Conservation (phyloP, 2,329 filamentous ascomycete genomes). For the Curvularia eragrostidis region DNA sequence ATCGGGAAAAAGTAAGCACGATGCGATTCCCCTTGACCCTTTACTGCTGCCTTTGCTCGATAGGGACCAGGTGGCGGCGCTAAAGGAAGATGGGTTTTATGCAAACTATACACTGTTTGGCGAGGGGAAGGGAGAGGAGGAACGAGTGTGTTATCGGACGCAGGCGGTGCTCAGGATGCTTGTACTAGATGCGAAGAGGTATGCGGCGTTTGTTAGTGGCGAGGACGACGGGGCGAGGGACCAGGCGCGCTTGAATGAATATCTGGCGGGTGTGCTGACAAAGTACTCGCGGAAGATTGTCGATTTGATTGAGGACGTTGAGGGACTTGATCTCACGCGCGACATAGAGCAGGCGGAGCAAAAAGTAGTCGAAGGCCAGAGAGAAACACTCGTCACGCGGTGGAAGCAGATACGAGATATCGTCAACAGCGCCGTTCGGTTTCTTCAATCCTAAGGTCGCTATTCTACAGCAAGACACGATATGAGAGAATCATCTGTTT, state of each 20-base stretch:
- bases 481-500: conserved; percentile 8
- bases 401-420: conserved; percentile 50
- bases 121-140: not conserved
- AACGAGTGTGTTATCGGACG: conserved; percentile 53
- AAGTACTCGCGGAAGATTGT: conserved; percentile 42
- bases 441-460: not conserved
- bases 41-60: conserved; percentile 50
- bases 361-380: conserved; percentile 25
- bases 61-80: conserved; percentile 36
- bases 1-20: conserved; percentile 45
- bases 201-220: conserved; percentile 41
- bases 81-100: conserved; percentile 54
- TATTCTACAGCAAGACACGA: not conserved
- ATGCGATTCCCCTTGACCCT: conserved; percentile 53
- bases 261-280: conserved; percentile 42
- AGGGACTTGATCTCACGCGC: conserved; percentile 28
- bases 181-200: conserved; percentile 37
- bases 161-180: conserved; percentile 53
- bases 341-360: conserved; percentile 1
- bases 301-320: conserved; percentile 36
- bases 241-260: conserved; percentile 48
- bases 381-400: conserved; percentile 32
- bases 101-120: conserved; percentile 40
- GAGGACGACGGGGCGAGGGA: conserved; percentile 45
- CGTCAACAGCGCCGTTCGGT: conserved; percentile 27